Base-by-base conservation (phyloP, 2,329 filamentous ascomycete species). In the Fusarium sp. region DNA sequence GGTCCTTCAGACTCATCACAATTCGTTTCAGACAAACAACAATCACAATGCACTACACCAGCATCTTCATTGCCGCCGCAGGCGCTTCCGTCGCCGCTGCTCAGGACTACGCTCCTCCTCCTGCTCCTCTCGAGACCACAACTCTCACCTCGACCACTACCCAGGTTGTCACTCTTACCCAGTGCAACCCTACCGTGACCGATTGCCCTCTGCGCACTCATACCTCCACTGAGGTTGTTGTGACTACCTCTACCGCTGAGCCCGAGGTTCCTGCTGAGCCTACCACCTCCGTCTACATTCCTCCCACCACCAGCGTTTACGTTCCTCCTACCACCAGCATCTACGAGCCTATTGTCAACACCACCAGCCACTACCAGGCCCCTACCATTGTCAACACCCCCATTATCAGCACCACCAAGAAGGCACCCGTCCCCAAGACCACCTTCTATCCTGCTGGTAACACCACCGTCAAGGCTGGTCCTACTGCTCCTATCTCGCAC, bases 1-100 rank as follows among this genome's bases (percentile, higher is more conserved):
- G 27, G 59, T 49, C 58, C 49, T 59, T 3, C 41, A 42, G 32
- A 72, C 42, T 52, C 49, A 69, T 30, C 40, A 57, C 55, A 20
- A 27, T 61, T 52, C 65, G 57, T 57, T 65, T 56, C 45, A 71
- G 42, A 52, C 46, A 64, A 57, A 49, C 61, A 34, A 63, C 61
- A 58, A 48, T 72, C 81, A 84, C 78, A 69, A 86, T 86, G 84
- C 82, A 81, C 74, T 80, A 83, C 80, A 78, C 82, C 69, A 77
- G 76, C 75, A 71, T 84, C 76, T 66, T 83, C 74, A 73, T 80
- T 70, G 67, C 84, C 70, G 81, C 82, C 73, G 79, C 80, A 63
- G 78, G 79, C 76, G 80, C 80, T 59, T 78, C 82, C 49, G 79
- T 79, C 52, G 75, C 77, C 66, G 80, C 80, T 63, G 75, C 76